Conservation (phyloP, 2,329 filamentous ascomycete species). For the Paraphaeosphaeria minitans region DNA sequence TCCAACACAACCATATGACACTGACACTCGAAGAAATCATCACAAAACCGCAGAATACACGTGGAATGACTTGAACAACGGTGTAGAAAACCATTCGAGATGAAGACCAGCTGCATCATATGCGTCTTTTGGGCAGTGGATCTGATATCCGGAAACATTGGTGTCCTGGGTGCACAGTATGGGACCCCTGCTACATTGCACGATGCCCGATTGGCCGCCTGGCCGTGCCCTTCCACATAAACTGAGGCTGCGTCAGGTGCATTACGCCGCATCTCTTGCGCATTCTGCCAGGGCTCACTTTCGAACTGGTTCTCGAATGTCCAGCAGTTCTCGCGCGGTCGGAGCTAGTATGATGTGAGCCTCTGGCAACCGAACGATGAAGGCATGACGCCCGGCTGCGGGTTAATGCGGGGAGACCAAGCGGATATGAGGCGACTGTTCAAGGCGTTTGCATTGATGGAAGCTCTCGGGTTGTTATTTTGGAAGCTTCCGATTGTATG, state of each 20-base stretch:
- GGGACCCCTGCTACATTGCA: slow-evolving; percentile 11
- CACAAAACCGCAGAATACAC: slow-evolving; percentile 10
- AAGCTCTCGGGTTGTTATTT: slow-evolving; percentile 11
- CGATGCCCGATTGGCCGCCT: slow-evolving; percentile 4
- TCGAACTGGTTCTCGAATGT: background rate
- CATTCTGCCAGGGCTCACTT: slow-evolving; percentile 8
- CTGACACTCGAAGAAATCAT: slow-evolving; percentile 16
- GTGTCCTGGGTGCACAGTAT: slow-evolving; percentile 11
- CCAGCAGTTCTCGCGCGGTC: background rate
- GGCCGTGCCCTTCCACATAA: slow-evolving; percentile 9
- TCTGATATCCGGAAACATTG: slow-evolving; percentile 4
- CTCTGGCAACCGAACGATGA: background rate
- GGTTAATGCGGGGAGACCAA: background rate
- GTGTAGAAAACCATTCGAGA: slow-evolving; percentile 10
- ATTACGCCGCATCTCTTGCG: slow-evolving; percentile 16
- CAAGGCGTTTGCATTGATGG: slow-evolving; percentile 16
- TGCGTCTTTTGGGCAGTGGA: slow-evolving; percentile 9
- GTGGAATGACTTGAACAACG: slow-evolving; percentile 9
- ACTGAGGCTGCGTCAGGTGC: slow-evolving; percentile 16
- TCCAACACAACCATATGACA: slow-evolving; percentile 28
- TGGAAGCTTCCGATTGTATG: slow-evolving; percentile 18
- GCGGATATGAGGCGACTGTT: slow-evolving; percentile 1
- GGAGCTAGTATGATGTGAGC: background rate
- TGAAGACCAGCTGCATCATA: slow-evolving; percentile 11
- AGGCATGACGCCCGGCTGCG: no score